These are phyloP conservation scores for Salvia rosmarinus DNA, from an alignment of 257 asterid genomes.

Conservation along the genomic window DNA sequence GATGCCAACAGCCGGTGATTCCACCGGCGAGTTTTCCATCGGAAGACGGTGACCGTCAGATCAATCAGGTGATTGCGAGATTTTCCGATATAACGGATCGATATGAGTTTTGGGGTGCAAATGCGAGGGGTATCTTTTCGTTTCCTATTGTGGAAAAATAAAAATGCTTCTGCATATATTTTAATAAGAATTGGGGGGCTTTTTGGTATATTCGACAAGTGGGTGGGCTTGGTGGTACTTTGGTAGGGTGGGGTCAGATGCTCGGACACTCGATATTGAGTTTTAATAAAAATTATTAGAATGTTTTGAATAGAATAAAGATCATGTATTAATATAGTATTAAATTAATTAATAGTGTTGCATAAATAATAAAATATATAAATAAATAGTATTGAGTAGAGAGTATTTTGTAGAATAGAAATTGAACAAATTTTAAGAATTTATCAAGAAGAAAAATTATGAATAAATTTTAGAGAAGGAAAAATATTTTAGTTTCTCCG, in stretches of 20 bases:
- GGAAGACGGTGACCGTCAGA: constrained; percentile 35
- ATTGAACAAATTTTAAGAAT: too few relatives aligned
- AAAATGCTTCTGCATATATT: constrained; percentile 32
- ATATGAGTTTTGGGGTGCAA: constrained; percentile 13
- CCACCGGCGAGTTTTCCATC: constrained; percentile 62
- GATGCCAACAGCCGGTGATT: constrained; percentile 41
- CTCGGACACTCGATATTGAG: not conserved
- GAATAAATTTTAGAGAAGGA: too few relatives aligned
- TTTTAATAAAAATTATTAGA: too few relatives aligned
- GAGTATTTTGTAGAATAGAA: too few relatives aligned
- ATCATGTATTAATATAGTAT: too few relatives aligned
- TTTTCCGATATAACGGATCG: constrained; percentile 27
- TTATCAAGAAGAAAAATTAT: too few relatives aligned
- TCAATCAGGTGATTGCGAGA: constrained; percentile 33
- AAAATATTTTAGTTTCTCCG: too few relatives aligned
- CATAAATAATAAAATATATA: too few relatives aligned
- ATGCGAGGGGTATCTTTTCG: not conserved
- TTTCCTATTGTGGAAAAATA: constrained; percentile 19
- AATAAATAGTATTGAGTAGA: too few relatives aligned
- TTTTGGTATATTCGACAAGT: constrained; percentile 32
- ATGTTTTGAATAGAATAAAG: too few relatives aligned
- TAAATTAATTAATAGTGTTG: too few relatives aligned
- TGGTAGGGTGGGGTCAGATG: not conserved
- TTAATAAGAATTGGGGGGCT: constrained; percentile 25
- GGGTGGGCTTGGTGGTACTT: constrained; percentile 2